Evolutionary conservation across 768 basidiomycete genomes (phyloP).

Genomic region (Kwoniella sp.): DNA sequence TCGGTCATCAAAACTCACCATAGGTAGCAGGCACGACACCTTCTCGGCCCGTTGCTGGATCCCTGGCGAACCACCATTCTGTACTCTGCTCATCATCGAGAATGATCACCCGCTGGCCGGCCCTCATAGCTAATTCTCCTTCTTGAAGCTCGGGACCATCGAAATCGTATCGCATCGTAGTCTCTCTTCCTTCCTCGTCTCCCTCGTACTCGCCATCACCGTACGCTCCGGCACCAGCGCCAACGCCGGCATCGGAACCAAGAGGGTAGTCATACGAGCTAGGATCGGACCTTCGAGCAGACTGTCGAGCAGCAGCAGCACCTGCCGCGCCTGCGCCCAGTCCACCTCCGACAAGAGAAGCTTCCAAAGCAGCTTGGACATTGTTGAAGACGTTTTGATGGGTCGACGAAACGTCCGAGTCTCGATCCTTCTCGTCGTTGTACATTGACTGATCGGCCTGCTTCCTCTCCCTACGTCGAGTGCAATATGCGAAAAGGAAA

Average conservation of each 20-base stretch:
- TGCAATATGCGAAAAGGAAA: slow-evolving; percentile 45
- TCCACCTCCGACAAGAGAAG: slow-evolving; percentile 31
- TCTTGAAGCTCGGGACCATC: slow-evolving; percentile 51
- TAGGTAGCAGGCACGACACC: slow-evolving; percentile 92
- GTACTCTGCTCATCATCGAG: slow-evolving; percentile 61
- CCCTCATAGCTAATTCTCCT: slow-evolving; percentile 54
- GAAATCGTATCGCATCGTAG: slow-evolving; percentile 54
- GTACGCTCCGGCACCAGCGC: not conserved
- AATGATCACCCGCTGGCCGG: slow-evolving; percentile 50
- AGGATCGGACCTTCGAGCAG: slow-evolving; percentile 14
- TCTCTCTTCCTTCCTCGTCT: slow-evolving; percentile 51
- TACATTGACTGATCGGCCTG: slow-evolving; percentile 23
- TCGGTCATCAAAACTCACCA: slow-evolving; percentile 35
- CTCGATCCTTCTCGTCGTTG: slow-evolving; percentile 26
- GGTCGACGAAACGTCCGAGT: slow-evolving; percentile 40
- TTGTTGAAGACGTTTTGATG: slow-evolving; percentile 49
- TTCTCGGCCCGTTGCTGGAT: slow-evolving; percentile 74
- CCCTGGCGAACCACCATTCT: slow-evolving; percentile 94
- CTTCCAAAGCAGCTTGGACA: slow-evolving; percentile 40
- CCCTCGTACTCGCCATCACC: slow-evolving; percentile 40
- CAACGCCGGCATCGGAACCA: slow-evolving; percentile 4
- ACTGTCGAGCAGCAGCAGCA: slow-evolving; percentile 18
- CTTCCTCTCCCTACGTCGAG: slow-evolving; percentile 38
- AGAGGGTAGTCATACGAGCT: slow-evolving; percentile 22
- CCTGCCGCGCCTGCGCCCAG: slow-evolving; percentile 27